Evolutionary conservation across 805 yeast genomes (phyloP).

Genomic region (Ogataea paraovalis): DNA sequence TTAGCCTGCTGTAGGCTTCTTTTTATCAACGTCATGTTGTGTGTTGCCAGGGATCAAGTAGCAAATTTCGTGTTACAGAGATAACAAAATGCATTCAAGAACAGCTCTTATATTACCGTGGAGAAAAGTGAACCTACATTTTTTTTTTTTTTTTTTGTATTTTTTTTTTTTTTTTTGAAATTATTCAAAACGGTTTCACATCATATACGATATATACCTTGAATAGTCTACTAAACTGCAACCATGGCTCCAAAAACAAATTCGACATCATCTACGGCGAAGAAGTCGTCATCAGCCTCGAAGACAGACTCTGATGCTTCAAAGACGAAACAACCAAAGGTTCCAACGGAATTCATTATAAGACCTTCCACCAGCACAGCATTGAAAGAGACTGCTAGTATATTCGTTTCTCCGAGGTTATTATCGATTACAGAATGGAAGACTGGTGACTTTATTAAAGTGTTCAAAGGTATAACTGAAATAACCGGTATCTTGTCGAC

Average conservation of each 20-base stretch:
- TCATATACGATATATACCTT: too few species aligned
- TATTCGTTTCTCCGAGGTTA: conserved; percentile 24
- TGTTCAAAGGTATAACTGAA: conserved; percentile 24
- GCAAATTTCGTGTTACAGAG: too few species aligned
- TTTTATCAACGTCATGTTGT: background rate
- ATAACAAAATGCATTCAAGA: too few species aligned
- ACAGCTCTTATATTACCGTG: too few species aligned
- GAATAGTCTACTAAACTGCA: background rate
- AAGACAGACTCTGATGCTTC: conserved; percentile 3
- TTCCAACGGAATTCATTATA: conserved; percentile 27
- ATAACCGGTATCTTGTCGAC: conserved; percentile 14
- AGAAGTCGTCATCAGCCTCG: conserved; percentile 8
- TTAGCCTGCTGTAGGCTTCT: background rate
- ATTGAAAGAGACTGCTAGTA: conserved; percentile 13
- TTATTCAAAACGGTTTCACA: too few species aligned
- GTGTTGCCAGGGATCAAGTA: too few species aligned
- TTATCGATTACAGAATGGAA: conserved; percentile 19
- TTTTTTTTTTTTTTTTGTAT: background rate
- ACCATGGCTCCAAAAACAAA: conserved; percentile 28
- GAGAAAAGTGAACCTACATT: too few species aligned
- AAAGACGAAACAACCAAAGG: conserved; percentile 16
- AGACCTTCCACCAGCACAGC: conserved; percentile 20
- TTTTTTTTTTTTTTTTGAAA: background rate
- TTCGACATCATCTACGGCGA: conserved; percentile 12
- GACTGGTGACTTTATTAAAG: conserved; percentile 24